Conservation (phyloP, 1,284 basidiomycete species). For the Pyrrhoderma lamaoense region DNA sequence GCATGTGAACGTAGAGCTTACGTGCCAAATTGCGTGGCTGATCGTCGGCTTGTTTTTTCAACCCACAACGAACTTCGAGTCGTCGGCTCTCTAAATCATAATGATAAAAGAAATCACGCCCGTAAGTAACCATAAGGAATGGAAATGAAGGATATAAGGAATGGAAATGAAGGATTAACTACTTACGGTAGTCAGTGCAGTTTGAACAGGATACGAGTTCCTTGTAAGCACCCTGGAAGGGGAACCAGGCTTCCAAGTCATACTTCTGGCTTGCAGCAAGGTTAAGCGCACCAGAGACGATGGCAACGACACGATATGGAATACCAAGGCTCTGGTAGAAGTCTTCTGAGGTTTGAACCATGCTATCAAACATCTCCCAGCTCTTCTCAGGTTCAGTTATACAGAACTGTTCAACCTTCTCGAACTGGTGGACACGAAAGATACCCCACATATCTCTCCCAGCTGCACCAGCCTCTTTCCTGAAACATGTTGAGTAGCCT, state of each 20-base stretch:
- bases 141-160: too few species aligned
- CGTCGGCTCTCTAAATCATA: slow-evolving; percentile 69
- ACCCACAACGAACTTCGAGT: slow-evolving; percentile 84
- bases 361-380: slow-evolving; percentile 89
- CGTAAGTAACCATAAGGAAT: too few species aligned
- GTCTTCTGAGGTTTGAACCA: slow-evolving; percentile 85
- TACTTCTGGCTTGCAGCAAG: slow-evolving; percentile 96
- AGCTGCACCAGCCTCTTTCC: slow-evolving; percentile 96
- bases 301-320: slow-evolving; percentile 90
- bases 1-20: slow-evolving; percentile 93
- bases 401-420: slow-evolving; percentile 98
- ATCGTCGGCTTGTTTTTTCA: slow-evolving; percentile 68
- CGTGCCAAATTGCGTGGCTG: slow-evolving; percentile 79
- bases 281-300: slow-evolving; percentile 95
- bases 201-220: slow-evolving; percentile 91
- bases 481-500: slow-evolving; percentile 93
- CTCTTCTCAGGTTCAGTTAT: slow-evolving; percentile 92
- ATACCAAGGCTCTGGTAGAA: slow-evolving; percentile 94
- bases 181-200: slow-evolving; percentile 91
- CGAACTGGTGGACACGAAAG: slow-evolving; percentile 99
- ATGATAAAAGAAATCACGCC: too few species aligned
- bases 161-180: slow-evolving; percentile 15
- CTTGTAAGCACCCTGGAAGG: slow-evolving; percentile 95
- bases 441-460: slow-evolving; percentile 99
- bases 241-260: slow-evolving; percentile 99